A percentile compares a stretch with the other conserved stretches of the same genome.
phyloP scores from a whole-genome alignment of 768 basidiomycete genomes.

The Trametes meyenii region DNA sequence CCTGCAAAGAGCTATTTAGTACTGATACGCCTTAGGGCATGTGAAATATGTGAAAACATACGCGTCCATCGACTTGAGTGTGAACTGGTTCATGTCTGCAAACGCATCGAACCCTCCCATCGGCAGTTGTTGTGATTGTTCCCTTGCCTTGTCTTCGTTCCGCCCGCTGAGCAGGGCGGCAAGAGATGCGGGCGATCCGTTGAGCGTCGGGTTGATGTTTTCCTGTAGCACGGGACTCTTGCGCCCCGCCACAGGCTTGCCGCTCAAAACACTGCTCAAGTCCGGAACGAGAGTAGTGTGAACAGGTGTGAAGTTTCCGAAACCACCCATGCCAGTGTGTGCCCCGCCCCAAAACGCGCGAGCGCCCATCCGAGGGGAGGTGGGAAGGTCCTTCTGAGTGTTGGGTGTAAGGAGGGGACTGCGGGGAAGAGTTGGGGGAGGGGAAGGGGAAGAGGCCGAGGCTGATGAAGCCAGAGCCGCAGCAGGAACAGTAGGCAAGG shows the following conservation, averaged over 20 bases:
- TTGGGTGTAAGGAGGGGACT: conserved; percentile 59
- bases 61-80: conserved; percentile 83
- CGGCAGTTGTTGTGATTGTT: conserved; percentile 29
- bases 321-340: conserved; percentile 38
- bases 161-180: conserved; percentile 36
- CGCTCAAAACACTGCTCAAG: conserved; percentile 37
- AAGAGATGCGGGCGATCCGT: conserved; percentile 41
- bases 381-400: conserved; percentile 76
- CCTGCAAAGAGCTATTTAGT: conserved; percentile 32
- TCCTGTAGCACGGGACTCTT: conserved; percentile 52
- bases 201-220: conserved; percentile 80
- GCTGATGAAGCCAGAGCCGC: conserved; percentile 22
- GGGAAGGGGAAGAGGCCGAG: conserved; percentile 23
- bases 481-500: conserved; percentile 39
- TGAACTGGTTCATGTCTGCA: conserved; percentile 80
- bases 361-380: conserved; percentile 56
- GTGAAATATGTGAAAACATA: conserved; percentile 42
- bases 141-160: conserved; percentile 34
- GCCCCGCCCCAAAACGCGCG: conserved; percentile 86
- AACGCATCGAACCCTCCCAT: conserved; percentile 71
- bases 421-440: conserved; percentile 23
- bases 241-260: conserved; percentile 33
- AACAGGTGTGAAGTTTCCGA: conserved; percentile 78
- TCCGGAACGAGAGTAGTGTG: conserved; percentile 85
- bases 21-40: neutral